Evolutionary conservation across 1,284 basidiomycete species (phyloP).

Genomic region (Tylopilus sp.): DNA sequence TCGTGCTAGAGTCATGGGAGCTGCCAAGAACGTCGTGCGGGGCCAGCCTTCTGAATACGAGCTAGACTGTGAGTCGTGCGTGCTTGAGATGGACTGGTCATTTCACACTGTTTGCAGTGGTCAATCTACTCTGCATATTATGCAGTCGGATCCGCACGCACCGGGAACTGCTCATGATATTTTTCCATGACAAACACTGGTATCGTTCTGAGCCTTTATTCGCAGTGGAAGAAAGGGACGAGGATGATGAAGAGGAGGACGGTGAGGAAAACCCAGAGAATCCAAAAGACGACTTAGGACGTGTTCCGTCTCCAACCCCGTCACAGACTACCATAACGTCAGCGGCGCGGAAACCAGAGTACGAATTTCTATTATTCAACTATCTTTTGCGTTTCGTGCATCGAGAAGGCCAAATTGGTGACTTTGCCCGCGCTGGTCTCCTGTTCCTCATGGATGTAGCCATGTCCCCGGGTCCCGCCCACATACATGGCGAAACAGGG

Average conservation of each 20-base stretch:
- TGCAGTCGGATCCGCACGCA: conserved; percentile 88
- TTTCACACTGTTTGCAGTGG: conserved; percentile 49
- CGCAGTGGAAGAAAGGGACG: conserved; percentile 66
- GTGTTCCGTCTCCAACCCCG: conserved; percentile 50
- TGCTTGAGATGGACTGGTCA: not conserved
- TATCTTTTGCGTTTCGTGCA: conserved; percentile 95
- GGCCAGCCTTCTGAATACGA: conserved; percentile 80
- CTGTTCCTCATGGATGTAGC: conserved; percentile 93
- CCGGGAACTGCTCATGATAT: conserved; percentile 90
- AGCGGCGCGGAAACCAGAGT: conserved; percentile 70
- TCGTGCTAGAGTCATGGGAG: conserved; percentile 71
- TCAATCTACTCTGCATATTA: conserved; percentile 86
- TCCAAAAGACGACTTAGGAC: conserved; percentile 30
- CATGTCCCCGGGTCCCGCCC: conserved; percentile 66
- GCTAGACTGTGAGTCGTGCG: conserved; percentile 63
- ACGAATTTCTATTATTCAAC: conserved; percentile 93
- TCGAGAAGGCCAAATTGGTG: conserved; percentile 90
- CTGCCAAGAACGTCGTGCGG: conserved; percentile 65
- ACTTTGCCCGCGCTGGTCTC: conserved; percentile 89
- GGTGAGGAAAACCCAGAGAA: conserved; percentile 35
- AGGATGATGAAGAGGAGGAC: conserved; percentile 35
- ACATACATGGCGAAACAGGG: conserved; percentile 32
- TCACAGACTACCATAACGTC: conserved; percentile 60
- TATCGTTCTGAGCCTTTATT: conserved; percentile 67
- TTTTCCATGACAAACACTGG: conserved; percentile 91